A percentile compares a stretch with the other conserved stretches of the same genome.
These are phyloP conservation scores for Xanthoconium separans DNA, from an alignment of 1,284 basidiomycete species.

Conservation along the genomic window DNA sequence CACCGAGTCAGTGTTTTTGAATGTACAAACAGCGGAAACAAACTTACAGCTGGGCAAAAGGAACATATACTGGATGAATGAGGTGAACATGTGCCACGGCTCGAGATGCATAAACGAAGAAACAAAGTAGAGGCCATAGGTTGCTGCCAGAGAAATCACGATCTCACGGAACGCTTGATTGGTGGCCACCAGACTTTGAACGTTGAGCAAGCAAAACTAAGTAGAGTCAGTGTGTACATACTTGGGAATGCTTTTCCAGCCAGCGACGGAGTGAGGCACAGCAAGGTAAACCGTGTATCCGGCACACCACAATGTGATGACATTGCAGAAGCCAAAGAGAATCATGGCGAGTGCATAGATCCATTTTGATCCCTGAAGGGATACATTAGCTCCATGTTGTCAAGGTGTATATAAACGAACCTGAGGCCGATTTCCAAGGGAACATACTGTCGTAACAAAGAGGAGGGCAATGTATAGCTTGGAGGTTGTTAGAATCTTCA, in stretches of 20 bases:
- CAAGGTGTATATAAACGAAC: constrained; percentile 30
- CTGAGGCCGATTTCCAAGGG: constrained; percentile 85
- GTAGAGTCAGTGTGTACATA: constrained; percentile 35
- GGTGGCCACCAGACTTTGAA: constrained; percentile 51
- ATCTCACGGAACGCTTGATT: constrained; percentile 80
- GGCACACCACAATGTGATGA: constrained; percentile 85
- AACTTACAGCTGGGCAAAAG: constrained; percentile 70
- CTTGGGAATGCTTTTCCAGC: constrained; percentile 71
- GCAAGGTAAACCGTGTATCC: constrained; percentile 85
- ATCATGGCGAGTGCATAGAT: constrained; percentile 75
- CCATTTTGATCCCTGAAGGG: constrained; percentile 72
- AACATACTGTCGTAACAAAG: constrained; percentile 76
- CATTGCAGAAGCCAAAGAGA: constrained; percentile 72
- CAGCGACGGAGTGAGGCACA: constrained; percentile 69
- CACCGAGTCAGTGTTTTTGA: constrained; percentile 11
- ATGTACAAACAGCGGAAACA: neutral
- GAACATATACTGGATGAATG: constrained; percentile 84
- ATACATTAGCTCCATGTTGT: constrained; percentile 1
- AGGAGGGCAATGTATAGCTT: constrained; percentile 73
- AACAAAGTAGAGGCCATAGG: constrained; percentile 88
- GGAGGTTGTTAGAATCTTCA: constrained; percentile 11
- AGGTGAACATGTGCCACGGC: constrained; percentile 94
- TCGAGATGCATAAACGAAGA: constrained; percentile 85
- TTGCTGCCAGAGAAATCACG: constrained; percentile 76
- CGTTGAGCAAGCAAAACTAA: constrained; percentile 10